A percentile compares a stretch with the other conserved stretches of the same genome.
Conservation (phyloP, 139 green algal genomes). For the Asterochloris erici region DNA sequence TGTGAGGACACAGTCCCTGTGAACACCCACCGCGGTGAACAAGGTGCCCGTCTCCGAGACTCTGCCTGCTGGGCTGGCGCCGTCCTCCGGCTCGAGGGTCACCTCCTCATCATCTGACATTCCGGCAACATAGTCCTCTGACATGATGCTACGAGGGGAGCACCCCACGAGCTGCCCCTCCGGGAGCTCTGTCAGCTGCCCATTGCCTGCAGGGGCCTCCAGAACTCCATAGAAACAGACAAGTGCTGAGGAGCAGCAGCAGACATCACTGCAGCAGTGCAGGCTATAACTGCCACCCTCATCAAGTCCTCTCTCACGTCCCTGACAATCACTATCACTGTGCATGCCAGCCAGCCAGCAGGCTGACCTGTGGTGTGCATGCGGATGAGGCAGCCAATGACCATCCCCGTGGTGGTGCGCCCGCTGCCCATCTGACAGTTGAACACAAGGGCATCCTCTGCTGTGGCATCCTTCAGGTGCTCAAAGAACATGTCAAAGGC, state of each 20-base stretch:
- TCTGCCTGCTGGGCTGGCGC: too few relatives aligned
- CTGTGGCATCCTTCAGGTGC: constrained; percentile 27
- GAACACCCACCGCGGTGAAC: too few relatives aligned
- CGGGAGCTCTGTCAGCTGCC: not conserved
- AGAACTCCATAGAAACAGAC: not conserved
- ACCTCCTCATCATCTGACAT: constrained; percentile 18
- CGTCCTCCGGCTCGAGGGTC: too few relatives aligned
- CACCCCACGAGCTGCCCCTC: constrained; percentile 15
- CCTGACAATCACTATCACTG: not conserved
- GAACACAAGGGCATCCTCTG: constrained; percentile 70
- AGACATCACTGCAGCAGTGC: not conserved
- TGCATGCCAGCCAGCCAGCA: too few relatives aligned
- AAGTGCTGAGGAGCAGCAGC: too few relatives aligned
- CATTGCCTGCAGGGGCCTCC: constrained; percentile 4
- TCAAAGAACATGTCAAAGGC: constrained; percentile 63
- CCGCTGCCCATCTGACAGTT: constrained; percentile 90
- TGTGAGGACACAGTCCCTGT: too few relatives aligned
- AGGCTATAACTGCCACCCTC: not conserved
- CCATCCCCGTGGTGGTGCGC: constrained; percentile 89
- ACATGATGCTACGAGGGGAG: constrained; percentile 31
- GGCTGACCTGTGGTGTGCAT: constrained; percentile 22
- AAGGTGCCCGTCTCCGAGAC: too few relatives aligned
- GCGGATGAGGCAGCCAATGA: constrained; percentile 80
- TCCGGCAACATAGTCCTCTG: constrained; percentile 36
- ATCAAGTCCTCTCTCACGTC: not conserved